Evolutionary conservation across 495 filamentous ascomycete species (phyloP), one percentile per base, ranked within the genome.

Genomic region (Monascus purpureus): DNA sequence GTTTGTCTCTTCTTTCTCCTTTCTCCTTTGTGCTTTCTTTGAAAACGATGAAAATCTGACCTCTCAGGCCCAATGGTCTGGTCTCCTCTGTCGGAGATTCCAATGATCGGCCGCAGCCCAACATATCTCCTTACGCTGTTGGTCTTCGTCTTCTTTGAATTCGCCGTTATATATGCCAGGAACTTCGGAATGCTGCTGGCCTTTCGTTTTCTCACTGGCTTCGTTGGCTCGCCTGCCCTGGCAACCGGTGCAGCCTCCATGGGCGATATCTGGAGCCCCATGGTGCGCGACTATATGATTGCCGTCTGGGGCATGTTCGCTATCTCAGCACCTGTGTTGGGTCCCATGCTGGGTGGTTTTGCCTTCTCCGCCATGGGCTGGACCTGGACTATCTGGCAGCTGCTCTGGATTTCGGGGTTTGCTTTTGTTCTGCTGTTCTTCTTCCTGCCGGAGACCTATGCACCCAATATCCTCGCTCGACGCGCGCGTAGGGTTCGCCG

Each of bases 261-360:
- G 29, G 62, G 57, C 0, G 67, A 70, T 29, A 23, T 68, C 3
- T 60, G 63, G 39, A 40, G 49, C 2, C 36, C 45, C 1, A 59
- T 64, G 32, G 42, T 58, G 37, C 47, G 63, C 8, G 67, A 63
- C 4, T 45, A 47, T 15, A 57, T 55, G 7, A 63, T 70, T 59
- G 49, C 56, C 1, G 54, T 62, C 6, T 68, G 49, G 52, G 49
- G 46, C 6, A 38, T 68, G 12, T 61, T 61, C 6, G 54, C 63
- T 15, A 40, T 67, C 1, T 35, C 62, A 6, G 26, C 6, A 28
- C 72, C 72, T 8, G 52, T 60, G 1, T 58, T 78, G 1, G 75
- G 74, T 1, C 75, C 75, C 1, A 53, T 78, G 1, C 60, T 79
- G 14, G 68, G 64, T 8, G 70, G 73, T 2, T 79, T 77, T 47